Evolutionary conservation across 257 asterid genomes (phyloP), one percentile per base, ranked within the genome.

Genomic region (Plectranthus barbatus): DNA sequence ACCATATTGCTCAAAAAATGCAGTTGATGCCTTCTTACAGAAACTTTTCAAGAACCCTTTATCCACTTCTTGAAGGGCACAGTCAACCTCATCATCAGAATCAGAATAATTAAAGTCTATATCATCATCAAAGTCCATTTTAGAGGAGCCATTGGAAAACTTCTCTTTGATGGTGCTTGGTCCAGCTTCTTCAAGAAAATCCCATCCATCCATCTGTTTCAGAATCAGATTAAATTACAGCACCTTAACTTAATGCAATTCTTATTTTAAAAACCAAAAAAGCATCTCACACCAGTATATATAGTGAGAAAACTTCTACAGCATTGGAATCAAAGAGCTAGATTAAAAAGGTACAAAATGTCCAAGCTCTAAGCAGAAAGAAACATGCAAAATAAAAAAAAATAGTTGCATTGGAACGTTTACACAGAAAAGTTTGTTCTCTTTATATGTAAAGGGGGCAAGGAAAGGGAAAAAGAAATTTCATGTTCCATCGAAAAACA

Each of bases 1-100:
- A 7, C 97, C 96, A 60, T 85, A 79, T 17, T 93, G 79, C 37
- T 83, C 94, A 69, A 82, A 93, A 67, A 93, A 93, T 0, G 83
- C 74, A 1, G 82, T 76, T 45, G 96, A 61, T 19, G 95, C 89
- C 72, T 87, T 82, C 72, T 67, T 82, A 56, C 94, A 82, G 62
- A 90, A 90, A 14, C 10, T 66, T 64, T 72, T 80, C 67, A 90
- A 61, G 60, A 54, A 67, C 4, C 76, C 71, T 53, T 74, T 81
- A n/a, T 73, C 78, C 60, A 89, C 40, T 3, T 78, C 84, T 67
- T 69, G 76, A 48, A 92, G 19, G 44, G 79, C 48, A n/a, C 71
- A 58, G 26, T 73, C 83, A 18, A 60, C 50, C 65, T 78, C 85
- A 9, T 79, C 90, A 6, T 86, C 90, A 5, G 83, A 81, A 41